Evolutionary conservation across 768 basidiomycete species (phyloP).

Genomic region (Mycena galopus): DNA sequence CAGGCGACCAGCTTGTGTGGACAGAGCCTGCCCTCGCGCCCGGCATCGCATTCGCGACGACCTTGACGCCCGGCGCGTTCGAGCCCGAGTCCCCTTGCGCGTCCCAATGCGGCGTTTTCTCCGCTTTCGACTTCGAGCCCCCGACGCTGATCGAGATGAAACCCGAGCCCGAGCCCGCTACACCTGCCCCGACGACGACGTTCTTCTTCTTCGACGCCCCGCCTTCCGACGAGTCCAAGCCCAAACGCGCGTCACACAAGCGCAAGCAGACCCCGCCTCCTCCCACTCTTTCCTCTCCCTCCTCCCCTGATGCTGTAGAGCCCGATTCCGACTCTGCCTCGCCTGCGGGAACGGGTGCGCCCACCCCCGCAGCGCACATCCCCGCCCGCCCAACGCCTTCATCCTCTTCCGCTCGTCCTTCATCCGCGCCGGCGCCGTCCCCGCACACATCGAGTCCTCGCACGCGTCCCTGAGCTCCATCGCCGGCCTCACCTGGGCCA

Average conservation of each 20-base stretch:
- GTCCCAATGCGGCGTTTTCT: neutral
- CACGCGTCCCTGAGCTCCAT: conserved; percentile 69
- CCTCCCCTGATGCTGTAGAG: neutral
- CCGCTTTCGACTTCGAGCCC: neutral
- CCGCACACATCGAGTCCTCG: conserved; percentile 66
- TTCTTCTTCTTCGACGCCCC: conserved; percentile 60
- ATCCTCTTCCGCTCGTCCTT: conserved; percentile 71
- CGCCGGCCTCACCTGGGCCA: conserved; percentile 66
- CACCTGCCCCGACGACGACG: neutral
- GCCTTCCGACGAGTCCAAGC: conserved; percentile 31
- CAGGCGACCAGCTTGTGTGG: conserved; percentile 56
- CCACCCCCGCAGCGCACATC: conserved; percentile 51
- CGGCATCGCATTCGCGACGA: conserved; percentile 63
- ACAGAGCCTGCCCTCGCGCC: conserved; percentile 48
- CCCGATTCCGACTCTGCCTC: conserved; percentile 24
- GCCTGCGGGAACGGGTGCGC: neutral
- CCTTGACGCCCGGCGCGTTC: conserved; percentile 55
- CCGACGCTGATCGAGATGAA: neutral
- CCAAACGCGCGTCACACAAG: conserved; percentile 32
- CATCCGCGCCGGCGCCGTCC: conserved; percentile 66
- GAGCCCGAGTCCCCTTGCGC: neutral
- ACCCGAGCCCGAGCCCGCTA: neutral
- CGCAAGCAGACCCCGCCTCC: conserved; percentile 11
- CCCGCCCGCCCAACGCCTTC: conserved; percentile 71
- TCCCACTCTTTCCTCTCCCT: conserved; percentile 27